phyloP scores from a whole-genome alignment of 306 rosid species.

The Corylus heterophylla region DNA sequence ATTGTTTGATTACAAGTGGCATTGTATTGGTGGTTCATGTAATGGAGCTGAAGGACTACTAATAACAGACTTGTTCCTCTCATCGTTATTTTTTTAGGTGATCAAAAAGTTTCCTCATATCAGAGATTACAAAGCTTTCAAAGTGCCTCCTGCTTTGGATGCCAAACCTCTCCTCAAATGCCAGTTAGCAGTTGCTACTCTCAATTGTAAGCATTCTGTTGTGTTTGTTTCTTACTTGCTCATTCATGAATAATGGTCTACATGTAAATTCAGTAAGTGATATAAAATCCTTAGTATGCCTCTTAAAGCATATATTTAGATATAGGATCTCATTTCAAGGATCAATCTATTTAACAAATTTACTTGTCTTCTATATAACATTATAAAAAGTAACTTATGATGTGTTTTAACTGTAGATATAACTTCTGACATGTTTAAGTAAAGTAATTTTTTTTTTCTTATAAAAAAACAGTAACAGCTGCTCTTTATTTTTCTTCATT shows the following conservation, averaged over 20 bases:
- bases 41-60: constrained; percentile 8
- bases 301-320: neutral
- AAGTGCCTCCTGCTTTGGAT: constrained; percentile 54
- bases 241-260: neutral
- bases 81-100: constrained; percentile 52
- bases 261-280: neutral
- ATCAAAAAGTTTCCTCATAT: constrained; percentile 80
- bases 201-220: constrained; percentile 50
- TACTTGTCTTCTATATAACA: neutral
- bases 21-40: constrained; percentile 1
- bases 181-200: constrained; percentile 66
- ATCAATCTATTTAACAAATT: neutral
- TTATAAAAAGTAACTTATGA: neutral
- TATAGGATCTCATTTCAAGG: neutral
- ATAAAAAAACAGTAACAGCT: neutral
- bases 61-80: constrained; percentile 9
- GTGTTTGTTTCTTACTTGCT: neutral
- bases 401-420: neutral
- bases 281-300: neutral
- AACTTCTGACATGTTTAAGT: neutral
- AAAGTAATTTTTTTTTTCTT: neutral
- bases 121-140: constrained; percentile 60
- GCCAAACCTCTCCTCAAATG: constrained; percentile 65
- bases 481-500: neutral
- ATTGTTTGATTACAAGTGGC: constrained; percentile 12